A percentile compares a stretch with the other conserved stretches of the same genome.
Evolutionary conservation across 2,329 filamentous ascomycete genomes (phyloP).

Genomic region (Beauveria australis): DNA sequence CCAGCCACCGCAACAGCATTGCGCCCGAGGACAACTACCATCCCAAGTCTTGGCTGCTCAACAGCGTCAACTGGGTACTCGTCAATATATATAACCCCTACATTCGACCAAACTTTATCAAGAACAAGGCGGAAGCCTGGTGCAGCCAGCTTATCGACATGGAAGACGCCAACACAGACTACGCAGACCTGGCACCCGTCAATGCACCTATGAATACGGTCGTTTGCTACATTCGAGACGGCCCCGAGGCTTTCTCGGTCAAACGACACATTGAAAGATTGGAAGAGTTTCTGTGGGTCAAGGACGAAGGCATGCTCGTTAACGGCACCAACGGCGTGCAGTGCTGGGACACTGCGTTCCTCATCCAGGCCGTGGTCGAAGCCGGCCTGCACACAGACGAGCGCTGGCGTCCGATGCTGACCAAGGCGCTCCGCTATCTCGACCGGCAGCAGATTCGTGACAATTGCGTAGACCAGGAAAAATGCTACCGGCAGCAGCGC

Average conservation of each 20-base stretch:
- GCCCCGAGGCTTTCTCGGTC: slow-evolving; percentile 64
- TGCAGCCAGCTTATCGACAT: slow-evolving; percentile 75
- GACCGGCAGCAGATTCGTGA: slow-evolving; percentile 88
- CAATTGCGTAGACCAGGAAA: slow-evolving; percentile 66
- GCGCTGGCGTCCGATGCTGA: slow-evolving; percentile 75
- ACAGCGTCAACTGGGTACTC: slow-evolving; percentile 67
- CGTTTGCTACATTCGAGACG: slow-evolving; percentile 75
- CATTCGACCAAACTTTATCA: slow-evolving; percentile 57
- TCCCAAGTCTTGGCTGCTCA: slow-evolving; percentile 79
- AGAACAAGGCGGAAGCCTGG: slow-evolving; percentile 69
- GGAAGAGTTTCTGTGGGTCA: slow-evolving; percentile 86
- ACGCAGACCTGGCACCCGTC: slow-evolving; percentile 77
- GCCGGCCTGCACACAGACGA: slow-evolving; percentile 69
- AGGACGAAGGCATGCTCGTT: slow-evolving; percentile 82
- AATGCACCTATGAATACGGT: slow-evolving; percentile 88
- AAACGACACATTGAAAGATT: slow-evolving; percentile 71
- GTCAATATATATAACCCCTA: slow-evolving; percentile 75
- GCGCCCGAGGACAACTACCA: slow-evolving; percentile 79
- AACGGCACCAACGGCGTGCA: slow-evolving; percentile 99
- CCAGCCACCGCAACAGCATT: slow-evolving; percentile 73
- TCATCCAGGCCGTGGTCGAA: slow-evolving; percentile 73
- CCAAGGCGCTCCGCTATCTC: slow-evolving; percentile 73
- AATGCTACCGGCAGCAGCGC: slow-evolving; percentile 80
- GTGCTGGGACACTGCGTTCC: slow-evolving; percentile 90
- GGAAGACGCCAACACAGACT: slow-evolving; percentile 91